Evolutionary conservation across 2,329 filamentous ascomycete genomes (phyloP).

Genomic region (Diaporthe destruens): DNA sequence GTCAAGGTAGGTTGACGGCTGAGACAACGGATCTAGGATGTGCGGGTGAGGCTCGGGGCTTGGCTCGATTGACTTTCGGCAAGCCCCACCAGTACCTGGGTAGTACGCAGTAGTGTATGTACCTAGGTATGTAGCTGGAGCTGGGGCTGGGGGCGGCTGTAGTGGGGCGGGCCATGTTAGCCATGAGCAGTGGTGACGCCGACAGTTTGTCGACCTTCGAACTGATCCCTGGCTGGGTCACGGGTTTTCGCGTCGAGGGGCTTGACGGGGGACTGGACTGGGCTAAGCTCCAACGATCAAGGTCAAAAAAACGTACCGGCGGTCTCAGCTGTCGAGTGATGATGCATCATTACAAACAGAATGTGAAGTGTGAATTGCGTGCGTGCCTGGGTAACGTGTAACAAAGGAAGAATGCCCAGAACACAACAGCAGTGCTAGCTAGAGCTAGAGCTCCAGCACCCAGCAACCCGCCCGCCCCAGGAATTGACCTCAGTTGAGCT

Average conservation of each 20-base stretch:
- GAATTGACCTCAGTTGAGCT: conserved; percentile 1
- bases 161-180: conserved; percentile 12
- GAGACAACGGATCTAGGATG: conserved; percentile 18
- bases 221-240: conserved; percentile 19
- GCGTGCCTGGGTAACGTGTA: background rate
- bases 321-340: conserved; percentile 28
- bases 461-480: conserved; percentile 27
- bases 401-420: too few species aligned
- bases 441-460: background rate
- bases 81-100: conserved; percentile 13
- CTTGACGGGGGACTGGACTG: background rate
- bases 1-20: background rate
- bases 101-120: too few species aligned
- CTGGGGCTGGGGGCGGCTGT: background rate
- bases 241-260: conserved; percentile 40
- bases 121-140: too few species aligned
- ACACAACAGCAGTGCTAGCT: background rate
- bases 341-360: conserved; percentile 34
- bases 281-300: conserved; percentile 10
- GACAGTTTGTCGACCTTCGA: conserved; percentile 3
- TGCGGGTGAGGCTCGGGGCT: conserved; percentile 22
- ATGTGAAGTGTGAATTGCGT: too few species aligned
- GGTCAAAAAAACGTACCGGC: conserved; percentile 11
- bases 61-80: conserved; percentile 29
- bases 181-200: conserved; percentile 35